Percentiles rank a stretch among this genome's conserved stretches.
These are phyloP conservation scores for Nothophaeocryptopus gaeumannii DNA, from an alignment of 2,329 filamentous ascomycete species.

Conservation along the genomic window DNA sequence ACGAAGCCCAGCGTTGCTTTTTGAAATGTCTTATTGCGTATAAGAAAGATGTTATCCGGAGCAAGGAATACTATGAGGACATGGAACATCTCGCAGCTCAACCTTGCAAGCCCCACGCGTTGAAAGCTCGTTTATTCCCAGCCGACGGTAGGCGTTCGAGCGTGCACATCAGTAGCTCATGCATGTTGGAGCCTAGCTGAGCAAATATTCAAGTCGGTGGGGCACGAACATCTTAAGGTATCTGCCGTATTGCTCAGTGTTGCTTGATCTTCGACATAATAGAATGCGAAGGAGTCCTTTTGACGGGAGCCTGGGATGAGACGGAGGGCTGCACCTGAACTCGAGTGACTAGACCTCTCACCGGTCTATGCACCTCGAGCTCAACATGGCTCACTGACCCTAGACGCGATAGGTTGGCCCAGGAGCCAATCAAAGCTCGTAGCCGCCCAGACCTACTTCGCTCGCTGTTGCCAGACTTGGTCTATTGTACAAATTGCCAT, in stretches of 20 bases:
- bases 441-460: constrained; percentile 1
- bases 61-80: constrained; percentile 1
- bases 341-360: constrained; percentile 3
- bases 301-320: constrained; percentile 1
- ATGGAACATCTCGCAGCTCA: constrained; percentile 1
- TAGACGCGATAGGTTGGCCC: constrained; percentile 3
- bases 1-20: constrained; percentile 1
- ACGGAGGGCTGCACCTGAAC: constrained; percentile 2
- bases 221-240: constrained; percentile 1
- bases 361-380: constrained; percentile 3
- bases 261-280: constrained; percentile 2
- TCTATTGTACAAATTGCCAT: constrained; percentile 1
- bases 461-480: constrained; percentile 2
- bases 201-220: background rate
- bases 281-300: constrained; percentile 2
- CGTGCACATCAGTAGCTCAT: constrained; percentile 1
- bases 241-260: constrained; percentile 1
- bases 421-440: constrained; percentile 3
- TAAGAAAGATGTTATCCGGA: constrained; percentile 1
- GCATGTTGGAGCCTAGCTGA: constrained; percentile 1
- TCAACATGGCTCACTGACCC: constrained; percentile 1
- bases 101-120: constrained; percentile 1
- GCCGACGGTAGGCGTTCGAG: constrained; percentile 1
- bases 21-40: constrained; percentile 1
- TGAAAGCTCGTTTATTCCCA: constrained; percentile 1